Evolutionary conservation across 257 asterid genomes (phyloP).

Genomic region (Rehmannia glutinosa): DNA sequence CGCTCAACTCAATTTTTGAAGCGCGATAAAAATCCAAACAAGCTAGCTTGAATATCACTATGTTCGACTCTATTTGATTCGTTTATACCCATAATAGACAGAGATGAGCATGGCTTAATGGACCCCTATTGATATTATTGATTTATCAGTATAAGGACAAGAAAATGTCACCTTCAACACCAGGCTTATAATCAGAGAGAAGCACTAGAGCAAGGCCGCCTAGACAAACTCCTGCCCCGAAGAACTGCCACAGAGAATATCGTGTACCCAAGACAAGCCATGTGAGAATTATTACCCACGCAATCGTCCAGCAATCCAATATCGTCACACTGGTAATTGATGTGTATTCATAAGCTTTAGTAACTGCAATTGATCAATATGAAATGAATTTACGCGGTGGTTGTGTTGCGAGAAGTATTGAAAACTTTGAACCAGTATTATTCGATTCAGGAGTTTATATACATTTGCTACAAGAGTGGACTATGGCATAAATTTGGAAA

Average conservation of each 20-base stretch:
- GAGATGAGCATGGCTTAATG: too few species aligned
- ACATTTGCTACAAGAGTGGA: too few species aligned
- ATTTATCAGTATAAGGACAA: too few species aligned
- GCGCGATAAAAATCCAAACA: too few species aligned
- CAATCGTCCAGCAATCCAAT: conserved; percentile 72
- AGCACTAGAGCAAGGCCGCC: conserved; percentile 60
- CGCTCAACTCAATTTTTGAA: too few species aligned
- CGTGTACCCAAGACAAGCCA: conserved; percentile 56
- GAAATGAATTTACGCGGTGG: neutral
- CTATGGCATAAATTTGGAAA: too few species aligned
- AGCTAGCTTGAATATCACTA: too few species aligned
- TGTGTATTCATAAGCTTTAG: conserved; percentile 68
- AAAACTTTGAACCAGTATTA: neutral
- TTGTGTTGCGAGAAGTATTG: neutral
- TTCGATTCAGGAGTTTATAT: neutral
- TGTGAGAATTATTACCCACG: conserved; percentile 69
- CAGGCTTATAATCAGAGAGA: conserved; percentile 52
- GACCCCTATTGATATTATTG: too few species aligned
- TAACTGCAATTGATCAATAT: conserved; percentile 36
- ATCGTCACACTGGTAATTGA: conserved; percentile 77
- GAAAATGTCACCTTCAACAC: conserved; percentile 50
- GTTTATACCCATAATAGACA: too few species aligned
- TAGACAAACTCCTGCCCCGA: conserved; percentile 60
- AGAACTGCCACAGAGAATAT: conserved; percentile 55
- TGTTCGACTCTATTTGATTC: too few species aligned